phyloP scores from a whole-genome alignment of 2,329 filamentous ascomycete genomes.

The Penicillium sp. region DNA sequence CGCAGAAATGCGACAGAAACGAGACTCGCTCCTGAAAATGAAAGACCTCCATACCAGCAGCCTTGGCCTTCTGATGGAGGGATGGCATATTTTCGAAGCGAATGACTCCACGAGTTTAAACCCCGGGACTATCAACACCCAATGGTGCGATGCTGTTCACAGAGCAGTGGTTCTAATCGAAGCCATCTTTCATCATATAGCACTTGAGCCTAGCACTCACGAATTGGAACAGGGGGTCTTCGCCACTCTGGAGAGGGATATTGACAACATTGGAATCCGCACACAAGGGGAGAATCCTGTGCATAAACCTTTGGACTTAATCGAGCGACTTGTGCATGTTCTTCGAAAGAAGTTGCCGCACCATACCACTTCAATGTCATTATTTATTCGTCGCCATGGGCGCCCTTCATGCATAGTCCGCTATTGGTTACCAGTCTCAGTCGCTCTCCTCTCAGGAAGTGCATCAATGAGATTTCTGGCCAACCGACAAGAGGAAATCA shows the following conservation, averaged over 20 bases:
- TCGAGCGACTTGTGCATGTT: conserved; percentile 51
- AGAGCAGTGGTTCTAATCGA: conserved; percentile 83
- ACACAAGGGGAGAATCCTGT: conserved; percentile 20
- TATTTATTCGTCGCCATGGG: conserved; percentile 64
- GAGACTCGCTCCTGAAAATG: conserved; percentile 66
- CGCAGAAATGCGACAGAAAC: conserved; percentile 72
- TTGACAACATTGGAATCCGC: conserved; percentile 45
- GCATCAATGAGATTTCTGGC: conserved; percentile 78
- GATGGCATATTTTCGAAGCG: conserved; percentile 69
- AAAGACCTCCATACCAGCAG: conserved; percentile 80
- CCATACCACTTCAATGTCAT: conserved; percentile 59
- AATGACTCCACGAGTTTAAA: conserved; percentile 55
- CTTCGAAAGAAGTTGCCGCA: conserved; percentile 66
- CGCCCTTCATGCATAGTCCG: conserved; percentile 72
- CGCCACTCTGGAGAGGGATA: conserved; percentile 60
- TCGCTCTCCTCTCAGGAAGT: conserved; percentile 75
- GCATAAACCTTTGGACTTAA: conserved; percentile 42
- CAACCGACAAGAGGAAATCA: conserved; percentile 71
- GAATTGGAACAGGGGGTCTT: conserved; percentile 58
- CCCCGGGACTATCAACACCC: conserved; percentile 40
- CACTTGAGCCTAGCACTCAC: conserved; percentile 54
- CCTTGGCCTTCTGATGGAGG: conserved; percentile 81
- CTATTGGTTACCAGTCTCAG: conserved; percentile 80
- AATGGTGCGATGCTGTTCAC: conserved; percentile 73
- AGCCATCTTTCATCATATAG: conserved; percentile 72